Evolutionary conservation across 2,329 filamentous ascomycete genomes (phyloP).

Genomic region (Colletotrichum lindemuthianum): DNA sequence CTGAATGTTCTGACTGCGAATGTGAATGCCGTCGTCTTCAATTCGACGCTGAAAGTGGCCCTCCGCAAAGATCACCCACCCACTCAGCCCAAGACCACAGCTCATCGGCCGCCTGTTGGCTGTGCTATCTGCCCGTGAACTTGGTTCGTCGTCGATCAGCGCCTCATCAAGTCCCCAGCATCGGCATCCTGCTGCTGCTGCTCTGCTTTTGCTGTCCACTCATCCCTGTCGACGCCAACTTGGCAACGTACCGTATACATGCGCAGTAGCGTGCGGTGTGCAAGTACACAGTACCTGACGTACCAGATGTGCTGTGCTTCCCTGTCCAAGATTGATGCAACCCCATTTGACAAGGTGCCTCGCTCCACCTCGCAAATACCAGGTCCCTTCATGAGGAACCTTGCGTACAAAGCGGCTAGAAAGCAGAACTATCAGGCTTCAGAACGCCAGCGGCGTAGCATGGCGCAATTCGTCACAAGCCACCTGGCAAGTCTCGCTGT

Average conservation of each 20-base stretch:
- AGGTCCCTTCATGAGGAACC: slow-evolving; percentile 1
- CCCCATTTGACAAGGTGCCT: slow-evolving; percentile 27
- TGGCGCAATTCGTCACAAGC: too few species aligned
- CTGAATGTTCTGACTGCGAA: too few species aligned
- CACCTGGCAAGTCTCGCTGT: too few species aligned
- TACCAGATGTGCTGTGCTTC: too few species aligned
- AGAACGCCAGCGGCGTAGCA: too few species aligned
- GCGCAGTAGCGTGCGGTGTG: too few species aligned
- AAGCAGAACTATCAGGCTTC: neutral
- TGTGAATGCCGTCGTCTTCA: too few species aligned
- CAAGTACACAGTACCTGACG: too few species aligned
- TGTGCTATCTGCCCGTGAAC: slow-evolving; percentile 8
- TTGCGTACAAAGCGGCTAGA: neutral
- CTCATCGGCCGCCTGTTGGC: slow-evolving; percentile 6
- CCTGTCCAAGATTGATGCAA: slow-evolving; percentile 19
- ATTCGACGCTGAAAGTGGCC: too few species aligned
- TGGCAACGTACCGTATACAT: neutral
- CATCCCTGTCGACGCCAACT: slow-evolving; percentile 28
- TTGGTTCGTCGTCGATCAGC: slow-evolving; percentile 16
- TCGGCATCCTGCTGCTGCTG: slow-evolving; percentile 3
- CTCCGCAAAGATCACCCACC: neutral
- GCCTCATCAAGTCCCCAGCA: slow-evolving; percentile 12
- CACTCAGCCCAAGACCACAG: slow-evolving; percentile 1
- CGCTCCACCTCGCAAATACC: slow-evolving; percentile 16
- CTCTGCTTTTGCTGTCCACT: slow-evolving; percentile 8